Evolutionary conservation across 139 green algal species (phyloP).

Genomic region (Micromonas pusilla): DNA sequence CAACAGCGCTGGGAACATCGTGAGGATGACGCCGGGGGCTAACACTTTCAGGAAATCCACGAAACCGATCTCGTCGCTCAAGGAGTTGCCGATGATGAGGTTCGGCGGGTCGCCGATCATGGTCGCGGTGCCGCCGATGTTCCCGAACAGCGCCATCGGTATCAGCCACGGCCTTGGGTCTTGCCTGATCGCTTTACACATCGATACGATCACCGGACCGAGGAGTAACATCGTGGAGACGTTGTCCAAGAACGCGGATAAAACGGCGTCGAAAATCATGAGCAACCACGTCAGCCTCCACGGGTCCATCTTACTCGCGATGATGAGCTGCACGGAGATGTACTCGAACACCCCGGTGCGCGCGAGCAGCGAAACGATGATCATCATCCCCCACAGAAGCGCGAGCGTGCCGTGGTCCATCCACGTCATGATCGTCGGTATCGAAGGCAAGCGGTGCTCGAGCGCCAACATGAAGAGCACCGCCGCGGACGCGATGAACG

Average conservation of each 20-base stretch:
- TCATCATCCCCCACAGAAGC: constrained; percentile 59
- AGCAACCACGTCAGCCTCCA: constrained; percentile 37
- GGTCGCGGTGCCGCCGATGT: constrained; percentile 48
- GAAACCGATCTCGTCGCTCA: constrained; percentile 41
- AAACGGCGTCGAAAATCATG: constrained; percentile 29
- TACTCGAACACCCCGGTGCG: constrained; percentile 46
- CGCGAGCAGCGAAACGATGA: constrained; percentile 49
- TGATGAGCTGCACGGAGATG: constrained; percentile 34
- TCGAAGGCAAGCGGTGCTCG: constrained; percentile 34
- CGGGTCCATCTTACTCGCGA: constrained; percentile 33
- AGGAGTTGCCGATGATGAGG: constrained; percentile 55
- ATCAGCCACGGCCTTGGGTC: constrained; percentile 49
- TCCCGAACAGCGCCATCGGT: constrained; percentile 38
- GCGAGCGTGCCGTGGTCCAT: constrained; percentile 49
- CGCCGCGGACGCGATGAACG: constrained; percentile 39
- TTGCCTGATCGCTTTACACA: constrained; percentile 39
- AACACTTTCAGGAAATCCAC: constrained; percentile 45
- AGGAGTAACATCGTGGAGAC: constrained; percentile 54
- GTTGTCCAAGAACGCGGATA: constrained; percentile 52
- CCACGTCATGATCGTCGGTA: constrained; percentile 39
- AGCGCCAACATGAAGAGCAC: constrained; percentile 47
- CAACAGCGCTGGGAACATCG: constrained; percentile 8
- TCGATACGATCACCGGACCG: constrained; percentile 43
- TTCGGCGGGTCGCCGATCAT: constrained; percentile 53
- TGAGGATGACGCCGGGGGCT: constrained; percentile 40